Conservation (phyloP, 768 basidiomycete genomes). For the Termitomyces sp. region DNA sequence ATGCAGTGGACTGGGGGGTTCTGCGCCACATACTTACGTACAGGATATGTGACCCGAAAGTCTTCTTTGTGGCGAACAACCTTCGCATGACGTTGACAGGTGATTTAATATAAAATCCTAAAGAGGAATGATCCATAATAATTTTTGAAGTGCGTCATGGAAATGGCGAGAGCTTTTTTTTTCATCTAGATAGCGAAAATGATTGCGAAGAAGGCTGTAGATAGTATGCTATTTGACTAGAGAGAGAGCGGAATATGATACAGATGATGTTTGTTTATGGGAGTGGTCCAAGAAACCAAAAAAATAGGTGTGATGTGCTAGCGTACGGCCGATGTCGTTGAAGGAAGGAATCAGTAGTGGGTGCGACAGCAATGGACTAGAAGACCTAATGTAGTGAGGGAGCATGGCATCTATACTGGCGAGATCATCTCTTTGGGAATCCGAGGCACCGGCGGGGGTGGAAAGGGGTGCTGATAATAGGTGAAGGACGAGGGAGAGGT, state of each 20-base stretch:
- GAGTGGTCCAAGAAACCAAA: neutral
- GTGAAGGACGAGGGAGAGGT: constrained; percentile 7
- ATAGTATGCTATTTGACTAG: neutral
- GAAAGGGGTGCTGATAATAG: constrained; percentile 1
- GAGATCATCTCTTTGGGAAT: neutral
- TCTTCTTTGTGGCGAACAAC: neutral
- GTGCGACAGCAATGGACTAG: neutral
- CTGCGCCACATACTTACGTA: neutral
- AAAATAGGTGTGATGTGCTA: neutral
- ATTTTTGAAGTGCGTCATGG: neutral
- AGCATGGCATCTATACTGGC: neutral
- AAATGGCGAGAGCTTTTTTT: neutral
- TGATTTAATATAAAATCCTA: neutral
- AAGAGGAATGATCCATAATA: neutral
- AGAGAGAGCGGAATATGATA: neutral
- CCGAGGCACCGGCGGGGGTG: constrained; percentile 8
- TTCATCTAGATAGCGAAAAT: neutral
- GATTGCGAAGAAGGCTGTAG: neutral
- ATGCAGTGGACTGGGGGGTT: neutral
- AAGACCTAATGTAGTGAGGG: neutral
- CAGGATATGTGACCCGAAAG: no score
- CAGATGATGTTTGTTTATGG: neutral
- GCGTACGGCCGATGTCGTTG: neutral
- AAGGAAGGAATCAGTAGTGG: neutral
- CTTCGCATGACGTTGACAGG: neutral